Percentiles rank a stretch among this genome's conserved stretches.
phyloP scores from a whole-genome alignment of 2,329 filamentous ascomycete genomes.

The Trichoderma koningiopsis region DNA sequence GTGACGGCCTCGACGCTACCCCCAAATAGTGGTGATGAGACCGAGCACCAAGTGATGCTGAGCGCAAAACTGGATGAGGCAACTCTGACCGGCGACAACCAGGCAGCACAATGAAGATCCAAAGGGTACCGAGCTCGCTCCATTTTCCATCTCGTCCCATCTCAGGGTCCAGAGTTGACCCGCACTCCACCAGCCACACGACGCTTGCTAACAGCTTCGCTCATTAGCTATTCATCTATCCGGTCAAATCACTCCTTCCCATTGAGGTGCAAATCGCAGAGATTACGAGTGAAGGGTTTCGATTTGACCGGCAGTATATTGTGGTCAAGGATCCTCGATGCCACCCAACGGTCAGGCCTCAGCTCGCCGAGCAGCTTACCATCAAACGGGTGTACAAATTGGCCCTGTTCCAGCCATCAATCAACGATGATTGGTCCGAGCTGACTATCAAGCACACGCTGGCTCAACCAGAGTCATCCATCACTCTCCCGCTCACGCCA shows the following conservation, averaged over 20 bases:
- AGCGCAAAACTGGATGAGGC: slow-evolving; percentile 1
- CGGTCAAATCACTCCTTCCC: slow-evolving; percentile 30
- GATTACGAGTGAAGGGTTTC: slow-evolving; percentile 29
- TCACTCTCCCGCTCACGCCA: slow-evolving; percentile 29
- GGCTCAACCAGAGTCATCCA: slow-evolving; percentile 25
- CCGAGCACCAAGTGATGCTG: slow-evolving; percentile 9
- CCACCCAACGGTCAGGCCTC: slow-evolving; percentile 7
- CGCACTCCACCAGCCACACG: not conserved
- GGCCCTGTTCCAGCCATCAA: slow-evolving; percentile 29
- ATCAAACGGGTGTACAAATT: slow-evolving; percentile 28
- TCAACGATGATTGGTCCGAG: slow-evolving; percentile 29
- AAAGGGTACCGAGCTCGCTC: slow-evolving; percentile 25
- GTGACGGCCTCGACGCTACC: slow-evolving; percentile 1
- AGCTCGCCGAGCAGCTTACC: slow-evolving; percentile 29
- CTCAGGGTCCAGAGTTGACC: not conserved
- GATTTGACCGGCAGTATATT: slow-evolving; percentile 31
- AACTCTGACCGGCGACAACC: not conserved
- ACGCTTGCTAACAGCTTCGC: not conserved
- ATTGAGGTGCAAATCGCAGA: slow-evolving; percentile 29
- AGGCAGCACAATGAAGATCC: slow-evolving; percentile 27
- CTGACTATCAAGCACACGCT: slow-evolving; percentile 27
- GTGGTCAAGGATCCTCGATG: slow-evolving; percentile 26
- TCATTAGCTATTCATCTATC: slow-evolving; percentile 30
- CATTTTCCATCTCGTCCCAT: not conserved
- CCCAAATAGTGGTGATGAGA: slow-evolving; percentile 14